phyloP scores from a whole-genome alignment of 1,139 yeast species.

The Yamadazyma triangularis region DNA sequence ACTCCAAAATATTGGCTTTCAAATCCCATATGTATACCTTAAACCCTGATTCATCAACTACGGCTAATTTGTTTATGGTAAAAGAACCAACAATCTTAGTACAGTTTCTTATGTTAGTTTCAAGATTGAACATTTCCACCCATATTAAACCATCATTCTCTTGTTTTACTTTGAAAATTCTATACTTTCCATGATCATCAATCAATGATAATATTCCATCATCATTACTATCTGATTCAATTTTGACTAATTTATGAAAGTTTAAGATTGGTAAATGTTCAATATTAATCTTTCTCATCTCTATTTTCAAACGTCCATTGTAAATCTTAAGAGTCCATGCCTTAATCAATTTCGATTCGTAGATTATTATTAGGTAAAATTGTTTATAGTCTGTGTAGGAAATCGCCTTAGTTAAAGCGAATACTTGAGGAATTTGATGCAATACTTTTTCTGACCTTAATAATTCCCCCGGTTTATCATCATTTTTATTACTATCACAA shows the following conservation, averaged over 20 bases:
- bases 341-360: conserved; percentile 18
- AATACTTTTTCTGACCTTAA: conserved; percentile 9
- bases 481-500: conserved; percentile 34
- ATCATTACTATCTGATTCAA: conserved; percentile 46
- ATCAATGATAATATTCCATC: conserved; percentile 58
- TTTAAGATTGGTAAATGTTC: conserved; percentile 23
- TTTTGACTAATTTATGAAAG: conserved; percentile 49
- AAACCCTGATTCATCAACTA: conserved; percentile 51
- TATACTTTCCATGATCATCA: conserved; percentile 51
- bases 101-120: conserved; percentile 54
- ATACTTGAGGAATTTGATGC: conserved; percentile 20
- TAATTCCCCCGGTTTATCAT: conserved; percentile 26
- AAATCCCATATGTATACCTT: conserved; percentile 75
- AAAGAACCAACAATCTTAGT: conserved; percentile 68
- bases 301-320: conserved; percentile 15
- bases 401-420: conserved; percentile 19
- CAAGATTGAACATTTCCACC: conserved; percentile 44
- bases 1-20: conserved; percentile 63
- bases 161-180: conserved; percentile 26
- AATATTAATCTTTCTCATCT: conserved; percentile 18
- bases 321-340: conserved; percentile 27
- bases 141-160: conserved; percentile 32
- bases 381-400: conserved; percentile 6
- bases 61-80: conserved; percentile 61
- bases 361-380: conserved; percentile 25